Evolutionary conservation across 1,284 basidiomycete genomes (phyloP), one percentile per base, ranked within the genome.

Genomic region (Cryptococcus maquisensis): DNA sequence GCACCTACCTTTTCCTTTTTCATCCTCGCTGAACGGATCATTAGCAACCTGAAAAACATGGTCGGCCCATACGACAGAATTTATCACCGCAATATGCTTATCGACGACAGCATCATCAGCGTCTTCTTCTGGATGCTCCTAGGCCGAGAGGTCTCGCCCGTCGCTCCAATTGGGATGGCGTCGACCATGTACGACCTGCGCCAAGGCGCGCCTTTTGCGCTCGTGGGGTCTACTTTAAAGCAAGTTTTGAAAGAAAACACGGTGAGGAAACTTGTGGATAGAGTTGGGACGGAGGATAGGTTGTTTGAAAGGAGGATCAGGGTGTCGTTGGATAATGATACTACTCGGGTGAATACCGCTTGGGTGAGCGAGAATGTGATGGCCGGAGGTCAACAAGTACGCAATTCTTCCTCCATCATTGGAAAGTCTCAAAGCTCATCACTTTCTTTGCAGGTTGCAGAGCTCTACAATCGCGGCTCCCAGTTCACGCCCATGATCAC

Each of bases 401-500:
- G 38, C n/a, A n/a, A n/a, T n/a, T n/a, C n/a, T n/a, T n/a, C n/a
- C n/a, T n/a, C n/a, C n/a, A n/a, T n/a, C n/a, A n/a, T n/a, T n/a
- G n/a, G n/a, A n/a, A n/a, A n/a, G n/a, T n/a, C n/a, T n/a, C 20
- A 20, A 20, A n/a, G 38, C 38, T 40, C 9, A 40, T 20, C 15
- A 7, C 15, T 40, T 7, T 13, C 38, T 20, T 20, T n/a, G n/a
- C n/a, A 40, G 38, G 38, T 5, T 7, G 54, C 40, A 24, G 55
- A 53, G 24, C 3, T 42, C 12, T 35, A 24, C 44, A 51, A 47
- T 24, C 52, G 57, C 13, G 58, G 58, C 18, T 28, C 24, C 35
- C 58, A 60, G 20, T 60, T 60, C 49, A 55, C 58, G 4, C 58
- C 58, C 18, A 54, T 60, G 51, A 60, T 60, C 44, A 20, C 44